A percentile compares a stretch with the other conserved stretches of the same genome.
Conservation (phyloP, 2,329 filamentous ascomycete genomes). For the Trichoderma atroviride region DNA sequence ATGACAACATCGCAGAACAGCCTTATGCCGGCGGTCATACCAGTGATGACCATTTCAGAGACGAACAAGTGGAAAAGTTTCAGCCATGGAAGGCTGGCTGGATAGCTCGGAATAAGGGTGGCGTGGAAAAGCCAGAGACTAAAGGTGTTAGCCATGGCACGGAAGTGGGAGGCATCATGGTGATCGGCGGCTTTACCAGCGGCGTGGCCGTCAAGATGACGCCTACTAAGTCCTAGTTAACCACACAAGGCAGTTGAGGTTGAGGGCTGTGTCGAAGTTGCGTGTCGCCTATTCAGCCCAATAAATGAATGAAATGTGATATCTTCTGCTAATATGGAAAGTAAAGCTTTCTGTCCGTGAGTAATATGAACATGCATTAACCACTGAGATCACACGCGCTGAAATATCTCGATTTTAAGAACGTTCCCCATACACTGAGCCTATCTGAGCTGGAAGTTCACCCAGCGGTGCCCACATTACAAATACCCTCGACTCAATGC, state of each 20-base stretch:
- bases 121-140: not conserved
- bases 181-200: conserved; percentile 6
- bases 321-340: too few species aligned
- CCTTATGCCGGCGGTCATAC: too few species aligned
- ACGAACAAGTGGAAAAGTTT: not conserved
- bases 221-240: not conserved
- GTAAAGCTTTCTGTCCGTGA: too few species aligned
- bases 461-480: not conserved
- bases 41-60: not conserved
- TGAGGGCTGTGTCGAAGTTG: too few species aligned
- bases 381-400: too few species aligned
- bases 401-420: not conserved
- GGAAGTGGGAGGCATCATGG: not conserved
- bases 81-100: conserved; percentile 14
- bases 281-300: too few species aligned
- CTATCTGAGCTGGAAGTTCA: not conserved
- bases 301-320: too few species aligned
- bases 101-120: not conserved
- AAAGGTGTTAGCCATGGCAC: conserved; percentile 3
- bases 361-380: too few species aligned
- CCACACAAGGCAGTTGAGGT: too few species aligned
- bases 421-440: not conserved
- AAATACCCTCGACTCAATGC: conserved; percentile 4
- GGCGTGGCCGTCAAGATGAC: not conserved
- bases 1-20: too few species aligned